Conservation (phyloP, 441 rosid species). For the Manihot esculenta region DNA sequence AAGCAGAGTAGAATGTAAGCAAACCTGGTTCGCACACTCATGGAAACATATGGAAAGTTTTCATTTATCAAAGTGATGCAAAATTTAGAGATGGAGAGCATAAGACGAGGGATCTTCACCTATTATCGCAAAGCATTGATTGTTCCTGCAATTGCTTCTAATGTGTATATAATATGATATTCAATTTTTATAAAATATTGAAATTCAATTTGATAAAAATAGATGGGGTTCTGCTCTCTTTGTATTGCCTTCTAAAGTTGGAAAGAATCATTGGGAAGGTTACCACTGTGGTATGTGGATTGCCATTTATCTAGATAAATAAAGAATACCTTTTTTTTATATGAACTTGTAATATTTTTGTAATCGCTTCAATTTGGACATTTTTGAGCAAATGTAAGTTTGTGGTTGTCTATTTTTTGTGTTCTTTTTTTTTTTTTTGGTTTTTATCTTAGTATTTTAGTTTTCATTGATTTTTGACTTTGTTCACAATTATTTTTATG, state of each 20-base stretch:
- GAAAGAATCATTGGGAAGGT: not conserved
- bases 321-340: not conserved
- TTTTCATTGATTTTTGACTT: slow-evolving; percentile 10
- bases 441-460: not conserved
- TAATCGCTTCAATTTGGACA: not conserved
- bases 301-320: not conserved
- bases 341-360: not conserved
- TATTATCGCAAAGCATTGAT: not conserved
- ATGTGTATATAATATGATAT: not conserved
- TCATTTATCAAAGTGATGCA: not conserved
- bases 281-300: no score
- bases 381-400: not conserved
- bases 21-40: not conserved
- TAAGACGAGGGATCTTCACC: not conserved
- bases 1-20: not conserved
- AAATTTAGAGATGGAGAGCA: not conserved
- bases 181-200: not conserved
- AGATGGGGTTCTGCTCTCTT: not conserved
- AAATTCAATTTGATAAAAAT: not conserved
- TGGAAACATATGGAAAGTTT: not conserved
- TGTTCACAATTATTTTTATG: slow-evolving; percentile 9
- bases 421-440: no score
- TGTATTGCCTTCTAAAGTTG: not conserved
- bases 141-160: not conserved
- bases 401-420: not conserved